These are phyloP conservation scores for Quercus suber DNA, from an alignment of 306 rosid genomes.

Conservation along the genomic window DNA sequence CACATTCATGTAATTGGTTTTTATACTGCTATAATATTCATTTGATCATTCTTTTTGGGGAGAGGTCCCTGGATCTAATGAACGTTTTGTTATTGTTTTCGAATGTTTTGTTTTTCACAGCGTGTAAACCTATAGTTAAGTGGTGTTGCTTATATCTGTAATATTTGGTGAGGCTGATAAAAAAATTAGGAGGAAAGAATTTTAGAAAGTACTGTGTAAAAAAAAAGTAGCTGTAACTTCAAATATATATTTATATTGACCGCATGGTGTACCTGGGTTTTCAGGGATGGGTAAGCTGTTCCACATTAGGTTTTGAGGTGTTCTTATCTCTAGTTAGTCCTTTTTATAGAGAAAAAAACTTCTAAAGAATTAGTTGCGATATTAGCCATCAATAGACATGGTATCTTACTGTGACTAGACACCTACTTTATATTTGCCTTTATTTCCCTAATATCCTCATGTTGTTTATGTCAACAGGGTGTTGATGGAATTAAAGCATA, in stretches of 20 bases:
- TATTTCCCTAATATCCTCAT: conserved; percentile 5
- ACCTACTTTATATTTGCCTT: conserved; percentile 5
- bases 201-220: too few relatives aligned
- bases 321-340: background rate
- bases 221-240: too few relatives aligned
- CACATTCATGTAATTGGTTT: background rate
- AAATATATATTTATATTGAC: background rate
- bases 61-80: background rate
- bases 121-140: background rate
- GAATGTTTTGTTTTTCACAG: background rate
- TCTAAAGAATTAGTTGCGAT: background rate
- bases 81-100: too few relatives aligned
- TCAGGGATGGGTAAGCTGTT: background rate
- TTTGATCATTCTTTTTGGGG: background rate
- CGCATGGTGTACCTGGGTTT: background rate
- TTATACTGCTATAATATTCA: background rate
- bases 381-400: background rate
- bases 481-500: conserved; percentile 79
- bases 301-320: background rate
- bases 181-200: background rate
- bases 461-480: conserved; percentile 50
- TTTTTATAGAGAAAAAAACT: background rate
- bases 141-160: background rate
- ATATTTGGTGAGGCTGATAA: background rate
- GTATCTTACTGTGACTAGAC: conserved; percentile 9